A percentile compares a stretch with the other conserved stretches of the same genome.
Evolutionary conservation across 768 basidiomycete species (phyloP).

Genomic region (Nidula microcarpa): DNA sequence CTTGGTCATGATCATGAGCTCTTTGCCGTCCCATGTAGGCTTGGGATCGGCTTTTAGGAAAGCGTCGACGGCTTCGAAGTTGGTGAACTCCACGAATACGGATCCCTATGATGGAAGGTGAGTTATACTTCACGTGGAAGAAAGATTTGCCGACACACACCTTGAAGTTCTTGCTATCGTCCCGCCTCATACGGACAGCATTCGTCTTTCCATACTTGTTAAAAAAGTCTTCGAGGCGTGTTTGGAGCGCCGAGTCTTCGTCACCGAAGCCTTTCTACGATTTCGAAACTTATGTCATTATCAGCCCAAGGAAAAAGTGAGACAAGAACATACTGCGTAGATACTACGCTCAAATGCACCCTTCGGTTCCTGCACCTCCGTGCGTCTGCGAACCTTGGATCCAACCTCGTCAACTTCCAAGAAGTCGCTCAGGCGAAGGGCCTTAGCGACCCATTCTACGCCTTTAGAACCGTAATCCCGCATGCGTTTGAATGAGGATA

Average conservation of each 20-base stretch:
- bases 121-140: too few relatives aligned
- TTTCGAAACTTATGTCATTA: background rate
- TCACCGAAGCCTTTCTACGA: constrained; percentile 84
- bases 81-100: constrained; percentile 88
- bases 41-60: constrained; percentile 84
- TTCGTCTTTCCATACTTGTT: constrained; percentile 71
- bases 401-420: constrained; percentile 77
- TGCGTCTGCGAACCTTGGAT: constrained; percentile 68
- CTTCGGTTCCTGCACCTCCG: constrained; percentile 75
- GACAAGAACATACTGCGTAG: constrained; percentile 69
- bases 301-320: background rate
- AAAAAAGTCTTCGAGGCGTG: constrained; percentile 78
- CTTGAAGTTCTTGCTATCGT: constrained; percentile 85
- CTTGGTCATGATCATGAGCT: constrained; percentile 88
- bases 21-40: constrained; percentile 73
- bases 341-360: constrained; percentile 80
- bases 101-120: constrained; percentile 54
- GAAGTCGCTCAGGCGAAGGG: constrained; percentile 48
- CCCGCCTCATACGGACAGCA: constrained; percentile 86
- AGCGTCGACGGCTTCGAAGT: constrained; percentile 60
- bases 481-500: constrained; percentile 97
- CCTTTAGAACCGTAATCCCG: constrained; percentile 57
- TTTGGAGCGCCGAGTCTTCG: constrained; percentile 61
- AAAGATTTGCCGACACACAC: constrained; percentile 27
- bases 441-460: constrained; percentile 63